Evolutionary conservation across 257 asterid species (phyloP), one percentile per base, ranked within the genome.

Genomic region (Przewalskia tangutica): DNA sequence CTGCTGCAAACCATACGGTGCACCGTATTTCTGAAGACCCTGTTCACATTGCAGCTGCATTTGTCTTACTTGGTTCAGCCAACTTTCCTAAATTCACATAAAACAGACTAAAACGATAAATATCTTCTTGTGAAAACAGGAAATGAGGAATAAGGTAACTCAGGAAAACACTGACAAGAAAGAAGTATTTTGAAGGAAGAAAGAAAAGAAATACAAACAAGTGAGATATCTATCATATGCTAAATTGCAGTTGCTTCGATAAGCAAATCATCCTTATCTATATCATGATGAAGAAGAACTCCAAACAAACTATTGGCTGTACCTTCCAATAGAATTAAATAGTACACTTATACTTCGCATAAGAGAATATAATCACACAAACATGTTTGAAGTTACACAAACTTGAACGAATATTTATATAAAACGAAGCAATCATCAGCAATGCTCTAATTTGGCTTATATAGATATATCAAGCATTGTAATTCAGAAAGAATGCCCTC

Each of bases 51-150:
- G 93, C 87, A 87, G 71, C 90, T 89, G 95, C 98, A 96, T 92
- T 88, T 93, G 95, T 85, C 85, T 90, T 81, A 96, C 95, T 90
- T 96, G 93, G 79, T 91, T 91, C 88, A 91, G 82, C 99, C 98
- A 96, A 38, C 77, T 86, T 79, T 96, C 98, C 99, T 96, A 91
- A 89, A 83, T 58, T 73, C 77, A 78, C 76, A 67, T 75, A 84
- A 32, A 73, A 9, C 38, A n/a, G 23, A 38, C 60, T 27, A 27
- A 36, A 7, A 50, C 16, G 4, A 50, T 75, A 14, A 75, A 50
- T 13, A 75, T 48, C 46, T 50, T 51, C 23, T 50, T 34, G 44
- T 23, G 62, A 14, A 75, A 44, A 50, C 11, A 23, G 40, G 58
- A 12, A 48, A 73, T 12, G n/a, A 73, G 62, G 46, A 50, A 75